Base-by-base conservation (phyloP, 768 basidiomycete genomes). In the Auricularia sp. region DNA sequence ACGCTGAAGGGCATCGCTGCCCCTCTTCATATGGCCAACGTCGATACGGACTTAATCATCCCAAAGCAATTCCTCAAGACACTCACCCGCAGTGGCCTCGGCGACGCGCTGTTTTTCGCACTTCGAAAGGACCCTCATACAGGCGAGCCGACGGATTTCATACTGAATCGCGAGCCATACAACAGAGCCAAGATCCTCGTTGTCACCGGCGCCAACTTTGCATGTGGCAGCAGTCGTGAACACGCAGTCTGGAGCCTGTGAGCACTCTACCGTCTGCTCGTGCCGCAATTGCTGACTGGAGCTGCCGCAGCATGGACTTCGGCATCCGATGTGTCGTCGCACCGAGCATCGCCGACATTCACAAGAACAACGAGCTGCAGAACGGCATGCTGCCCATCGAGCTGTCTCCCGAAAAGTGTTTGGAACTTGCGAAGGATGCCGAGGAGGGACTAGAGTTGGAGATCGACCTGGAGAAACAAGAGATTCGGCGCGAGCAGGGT, bases 1-100 rank as follows among this genome's bases (percentile, higher is more conserved):
- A 71, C 87, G 62, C 75, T 92, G 62, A 86, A 85, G 72, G 91
- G 91, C 51, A 82, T 91, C 64, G 82, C 88, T 51, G 90, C 89
- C 8, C 90, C 90, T 18, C 70, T 92, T 75, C 81, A 88, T 73
- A 88, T 89, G 56, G 85, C 88, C 67, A 92, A 93, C 69, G 86
- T 94, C 68, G 93, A 96, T 76, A 96, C 93, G 58, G 93, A 96
- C 71, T 89, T 89, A 84, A 92, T 96, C 73, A 94, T 95, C 72
- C 93, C 93, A 2, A 94, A 94, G 71, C 92, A 94, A 71, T 95
- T 94, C 79, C 77, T 95, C 75, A 95, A 94, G 77, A 95, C 93
- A 0, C 77, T 96, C 70, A 92, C 93, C 75, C 83, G 93, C 63
- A 94, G 92, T 51, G 93, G 93, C 59, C 81, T 96, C 61, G 89